Evolutionary conservation across 495 filamentous ascomycete genomes (phyloP), one percentile per base, ranked within the genome.

Genomic region (Choiromyces venosus): DNA sequence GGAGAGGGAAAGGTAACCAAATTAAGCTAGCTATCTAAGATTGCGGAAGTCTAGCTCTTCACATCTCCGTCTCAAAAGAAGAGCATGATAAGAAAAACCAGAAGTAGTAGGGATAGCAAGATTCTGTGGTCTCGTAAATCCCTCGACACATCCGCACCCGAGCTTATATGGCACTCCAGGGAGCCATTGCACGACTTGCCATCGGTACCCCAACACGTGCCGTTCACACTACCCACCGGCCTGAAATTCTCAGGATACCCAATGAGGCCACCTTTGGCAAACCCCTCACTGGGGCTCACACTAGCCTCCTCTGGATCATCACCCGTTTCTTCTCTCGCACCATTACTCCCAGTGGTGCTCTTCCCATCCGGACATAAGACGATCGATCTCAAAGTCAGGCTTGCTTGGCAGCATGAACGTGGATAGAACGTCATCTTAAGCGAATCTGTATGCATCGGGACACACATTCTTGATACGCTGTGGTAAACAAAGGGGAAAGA

Each of bases 371-470:
- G 92, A 78, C 92, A 94, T 79, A 93, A 93, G 14, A 88, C 83
- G n/a, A 94, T 84, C 83, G n/a, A 94, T 84, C 81, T 93, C 86
- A 84, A 89, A 94, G 1, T 91, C 91, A 7, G 86, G 89, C 7
- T 91, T 91, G 37, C 83, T 83, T 0, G 92, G 91, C 10, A 93
- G 86, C 72, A 92, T 90, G 81, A 94, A 94, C 0, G 91, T 94
- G 64, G 87, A 89, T 8, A 85, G 86, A 68, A 87, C 83, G 82
- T 94, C 92, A 78, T 94, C 91, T 75, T 88, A 94, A 14, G 92
- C 90, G 79, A 87, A 94, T 78, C 88, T 91, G 81, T 94, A 94
- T 25, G 91, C 92, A 82, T 94, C 92, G 3, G 92, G 92, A 81
- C 92, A 94, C 21, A 93, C 86, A 25, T 73, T 82, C 85, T 94